Evolutionary conservation across 1,284 basidiomycete species (phyloP), one percentile per base, ranked within the genome.

Genomic region (Marasmius fiardii): DNA sequence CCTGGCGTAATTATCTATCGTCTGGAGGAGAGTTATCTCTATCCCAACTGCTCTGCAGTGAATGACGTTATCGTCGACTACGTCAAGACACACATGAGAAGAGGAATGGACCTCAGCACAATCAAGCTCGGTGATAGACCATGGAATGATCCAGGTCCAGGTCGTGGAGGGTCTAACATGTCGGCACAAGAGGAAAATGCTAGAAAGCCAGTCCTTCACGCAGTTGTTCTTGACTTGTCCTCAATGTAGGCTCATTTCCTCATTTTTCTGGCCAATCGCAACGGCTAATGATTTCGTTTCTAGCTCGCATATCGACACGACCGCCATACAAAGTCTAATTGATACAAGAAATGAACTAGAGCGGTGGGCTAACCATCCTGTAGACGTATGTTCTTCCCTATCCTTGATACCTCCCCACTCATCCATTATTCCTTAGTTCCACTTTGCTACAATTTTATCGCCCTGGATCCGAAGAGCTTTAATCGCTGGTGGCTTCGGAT

Each of bases 401-500:
- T 39, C 50, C 43, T 41, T 55, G 3, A 12, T 52, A 31, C 37
- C 54, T 28, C 12, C 44, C n/a, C 2, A 21, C 20, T 26, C 24
- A 31, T 53, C 5, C 28, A 39, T 37, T 37, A 47, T 53, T 24
- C 57, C 5, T 21, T 24, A 91, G 80, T 95, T 94, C 77, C 92
- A 95, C 73, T 95, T 96, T 68, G 88, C 91, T 8, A 84, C 85
- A 24, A 82, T 98, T 53, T 81, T 95, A 53, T 95, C 93, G 0
- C 94, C 95, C 0, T 98, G 96, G 96, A 93, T 95, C 56, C 86
- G 91, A 56, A 88, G 94, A 50, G 93, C 92, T 2, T 81, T 97
- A 47, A 78, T 93, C 60, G 93, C 92, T 12, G 93, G 88, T 54
- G 92, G 92, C 1, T 96, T 97, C 66, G 94, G 94, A 5, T 77